These are phyloP conservation scores for Vigna radiata DNA, from an alignment of 306 rosid genomes.

Conservation along the genomic window DNA sequence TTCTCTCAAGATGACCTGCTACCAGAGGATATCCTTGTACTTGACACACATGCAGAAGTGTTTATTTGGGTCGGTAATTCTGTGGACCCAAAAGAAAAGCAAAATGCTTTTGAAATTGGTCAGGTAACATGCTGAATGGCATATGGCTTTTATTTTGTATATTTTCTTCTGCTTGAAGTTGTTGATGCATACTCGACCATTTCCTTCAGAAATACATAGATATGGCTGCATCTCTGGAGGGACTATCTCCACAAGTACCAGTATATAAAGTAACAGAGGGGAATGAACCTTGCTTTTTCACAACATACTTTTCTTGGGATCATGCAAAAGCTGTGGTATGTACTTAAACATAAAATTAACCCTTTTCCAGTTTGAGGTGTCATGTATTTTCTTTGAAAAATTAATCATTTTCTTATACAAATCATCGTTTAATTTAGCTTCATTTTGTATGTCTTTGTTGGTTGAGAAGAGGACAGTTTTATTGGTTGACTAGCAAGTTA, in stretches of 20 bases:
- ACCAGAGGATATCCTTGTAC: conserved; percentile 87
- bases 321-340: conserved; percentile 77
- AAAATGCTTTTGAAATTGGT: conserved; percentile 80
- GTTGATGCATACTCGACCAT: conserved; percentile 25
- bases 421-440: background rate
- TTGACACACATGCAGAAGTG: conserved; percentile 94
- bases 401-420: background rate
- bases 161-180: conserved; percentile 21
- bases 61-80: conserved; percentile 94
- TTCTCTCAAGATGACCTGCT: conserved; percentile 92
- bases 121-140: conserved; percentile 59
- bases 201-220: conserved; percentile 81
- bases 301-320: conserved; percentile 96
- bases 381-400: background rate
- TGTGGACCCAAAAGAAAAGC: conserved; percentile 81
- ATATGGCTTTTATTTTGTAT: conserved; percentile 35
- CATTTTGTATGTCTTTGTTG: conserved; percentile 35
- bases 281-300: conserved; percentile 96
- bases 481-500: conserved; percentile 4
- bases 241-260: conserved; percentile 79
- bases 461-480: conserved; percentile 32
- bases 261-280: conserved; percentile 94
- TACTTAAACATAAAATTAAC: conserved; percentile 31
- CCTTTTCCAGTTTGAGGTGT: conserved; percentile 15
- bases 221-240: conserved; percentile 82